phyloP scores from a whole-genome alignment of 345 rosid genomes.

The Ceriops decandra region DNA sequence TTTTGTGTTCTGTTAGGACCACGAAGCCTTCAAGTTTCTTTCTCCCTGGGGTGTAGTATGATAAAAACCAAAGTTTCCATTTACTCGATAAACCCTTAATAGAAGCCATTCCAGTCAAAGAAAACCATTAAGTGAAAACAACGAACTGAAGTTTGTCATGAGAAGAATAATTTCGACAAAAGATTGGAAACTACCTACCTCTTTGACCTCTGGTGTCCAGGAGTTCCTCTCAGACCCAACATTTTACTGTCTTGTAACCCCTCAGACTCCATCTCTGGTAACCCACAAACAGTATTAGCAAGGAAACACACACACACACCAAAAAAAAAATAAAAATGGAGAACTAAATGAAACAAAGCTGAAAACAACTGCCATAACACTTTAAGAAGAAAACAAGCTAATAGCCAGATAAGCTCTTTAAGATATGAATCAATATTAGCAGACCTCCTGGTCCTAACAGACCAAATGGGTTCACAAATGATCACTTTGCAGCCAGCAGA shows the following conservation, averaged over 20 bases:
- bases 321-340: no score
- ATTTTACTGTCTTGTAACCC: slow-evolving; percentile 44
- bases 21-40: slow-evolving; percentile 13
- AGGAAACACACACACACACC: background rate
- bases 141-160: slow-evolving; percentile 14
- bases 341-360: slow-evolving; percentile 11
- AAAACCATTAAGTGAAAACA: slow-evolving; percentile 26
- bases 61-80: slow-evolving; percentile 26
- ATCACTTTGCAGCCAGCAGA: slow-evolving; percentile 30
- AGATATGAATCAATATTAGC: slow-evolving; percentile 13
- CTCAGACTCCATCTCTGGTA: slow-evolving; percentile 52
- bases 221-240: slow-evolving; percentile 48
- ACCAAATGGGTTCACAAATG: slow-evolving; percentile 22
- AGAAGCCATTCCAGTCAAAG: slow-evolving; percentile 33
- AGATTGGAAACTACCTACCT: slow-evolving; percentile 44
- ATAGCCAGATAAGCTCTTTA: slow-evolving; percentile 19
- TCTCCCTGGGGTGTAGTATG: background rate
- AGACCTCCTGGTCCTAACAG: slow-evolving; percentile 6
- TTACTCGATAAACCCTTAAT: slow-evolving; percentile 6
- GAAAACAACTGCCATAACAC: slow-evolving; percentile 27
- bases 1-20: slow-evolving; percentile 14
- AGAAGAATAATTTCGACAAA: slow-evolving; percentile 24
- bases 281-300: slow-evolving; percentile 16
- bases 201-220: slow-evolving; percentile 76
- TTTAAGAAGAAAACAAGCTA: slow-evolving; percentile 18